These are phyloP conservation scores for Rhinocladiella similis DNA, from an alignment of 2,329 filamentous ascomycete species.

Conservation along the genomic window DNA sequence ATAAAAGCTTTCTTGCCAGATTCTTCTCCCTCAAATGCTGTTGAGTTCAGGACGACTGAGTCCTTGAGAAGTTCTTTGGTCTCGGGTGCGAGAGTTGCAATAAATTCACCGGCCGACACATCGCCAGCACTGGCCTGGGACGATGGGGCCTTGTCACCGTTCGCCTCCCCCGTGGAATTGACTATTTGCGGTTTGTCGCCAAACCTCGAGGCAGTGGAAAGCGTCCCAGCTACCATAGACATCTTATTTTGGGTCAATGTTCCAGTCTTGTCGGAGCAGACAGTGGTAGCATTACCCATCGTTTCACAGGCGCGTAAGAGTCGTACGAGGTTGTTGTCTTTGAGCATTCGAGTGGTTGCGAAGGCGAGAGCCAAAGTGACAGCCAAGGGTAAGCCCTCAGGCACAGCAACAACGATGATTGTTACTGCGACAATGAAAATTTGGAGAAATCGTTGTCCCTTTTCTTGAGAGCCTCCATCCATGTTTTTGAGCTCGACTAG, in stretches of 20 bases:
- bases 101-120: conserved; percentile 56
- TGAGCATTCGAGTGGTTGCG: conserved; percentile 63
- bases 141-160: conserved; percentile 24
- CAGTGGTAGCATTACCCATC: conserved; percentile 64
- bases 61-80: conserved; percentile 60
- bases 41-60: conserved; percentile 68
- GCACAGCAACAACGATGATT: conserved; percentile 61
- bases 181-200: conserved; percentile 40
- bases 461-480: conserved; percentile 45
- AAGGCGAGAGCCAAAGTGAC: conserved; percentile 64
- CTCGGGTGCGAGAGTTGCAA: conserved; percentile 51
- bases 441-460: conserved; percentile 59
- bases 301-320: conserved; percentile 61
- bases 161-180: conserved; percentile 28
- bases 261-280: conserved; percentile 67
- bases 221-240: conserved; percentile 59
- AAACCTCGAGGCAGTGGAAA: conserved; percentile 50
- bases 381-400: conserved; percentile 61
- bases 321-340: conserved; percentile 63
- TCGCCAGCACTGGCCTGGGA: conserved; percentile 40
- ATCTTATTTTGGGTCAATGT: conserved; percentile 66
- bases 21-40: conserved; percentile 66
- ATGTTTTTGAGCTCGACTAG: conserved; percentile 60
- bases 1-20: conserved; percentile 63
- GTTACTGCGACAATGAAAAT: conserved; percentile 61